Conservation (phyloP, 352 stramenopile genomes). For the Thraustochytrium sp. region DNA sequence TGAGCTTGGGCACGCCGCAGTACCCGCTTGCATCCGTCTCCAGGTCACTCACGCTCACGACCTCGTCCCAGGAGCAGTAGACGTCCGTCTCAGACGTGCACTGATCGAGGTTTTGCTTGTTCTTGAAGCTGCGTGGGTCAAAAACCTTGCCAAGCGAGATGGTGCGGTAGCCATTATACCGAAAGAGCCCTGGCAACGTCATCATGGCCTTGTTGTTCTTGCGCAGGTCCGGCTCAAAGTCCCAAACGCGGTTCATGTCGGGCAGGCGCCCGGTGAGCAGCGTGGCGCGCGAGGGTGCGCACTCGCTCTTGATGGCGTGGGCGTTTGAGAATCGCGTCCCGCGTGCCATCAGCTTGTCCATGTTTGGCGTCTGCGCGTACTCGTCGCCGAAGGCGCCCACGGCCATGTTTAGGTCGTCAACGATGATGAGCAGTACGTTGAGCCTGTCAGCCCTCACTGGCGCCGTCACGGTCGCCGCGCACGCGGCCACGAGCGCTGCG, state of each 20-base stretch:
- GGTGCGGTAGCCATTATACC: not conserved
- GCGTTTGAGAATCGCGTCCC: not conserved
- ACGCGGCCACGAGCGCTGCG: too few relatives aligned
- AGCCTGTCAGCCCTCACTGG: not conserved
- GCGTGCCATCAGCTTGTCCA: not conserved
- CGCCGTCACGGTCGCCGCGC: too few relatives aligned
- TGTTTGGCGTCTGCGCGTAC: not conserved
- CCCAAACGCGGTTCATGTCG: not conserved
- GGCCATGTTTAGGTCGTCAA: constrained; percentile 17
- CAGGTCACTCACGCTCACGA: not conserved
- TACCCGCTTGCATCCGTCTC: not conserved
- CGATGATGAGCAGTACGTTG: constrained; percentile 14
- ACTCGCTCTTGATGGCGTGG: constrained; percentile 9
- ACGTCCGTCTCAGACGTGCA: not conserved
- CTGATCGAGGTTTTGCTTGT: not conserved
- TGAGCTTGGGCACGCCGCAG: not conserved
- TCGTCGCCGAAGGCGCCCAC: constrained; percentile 16
- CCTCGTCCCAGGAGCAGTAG: constrained; percentile 12
- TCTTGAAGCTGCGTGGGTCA: not conserved
- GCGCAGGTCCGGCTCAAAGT: not conserved
- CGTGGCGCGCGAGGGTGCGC: not conserved
- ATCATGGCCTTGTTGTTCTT: not conserved
- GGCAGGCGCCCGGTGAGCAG: not conserved
- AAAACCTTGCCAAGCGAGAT: constrained; percentile 9
- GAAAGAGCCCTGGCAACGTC: not conserved